These are phyloP conservation scores for Xylaria sp. DNA, from an alignment of 2,329 filamentous ascomycete species.

Conservation along the genomic window DNA sequence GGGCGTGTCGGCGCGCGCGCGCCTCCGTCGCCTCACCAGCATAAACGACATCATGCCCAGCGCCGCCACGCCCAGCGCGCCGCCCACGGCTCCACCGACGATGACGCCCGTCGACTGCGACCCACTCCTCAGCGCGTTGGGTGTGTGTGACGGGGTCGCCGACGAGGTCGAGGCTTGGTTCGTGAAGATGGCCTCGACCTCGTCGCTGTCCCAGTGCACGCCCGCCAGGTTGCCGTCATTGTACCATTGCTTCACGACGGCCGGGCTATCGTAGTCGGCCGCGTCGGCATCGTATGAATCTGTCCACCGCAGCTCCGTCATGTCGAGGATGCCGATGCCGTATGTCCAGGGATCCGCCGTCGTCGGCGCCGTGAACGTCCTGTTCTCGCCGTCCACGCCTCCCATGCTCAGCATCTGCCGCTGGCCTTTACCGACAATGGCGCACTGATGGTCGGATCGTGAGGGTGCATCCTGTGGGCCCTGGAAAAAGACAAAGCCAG, in stretches of 20 bases:
- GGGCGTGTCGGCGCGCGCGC: conserved; percentile 22
- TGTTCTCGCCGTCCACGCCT: conserved; percentile 48
- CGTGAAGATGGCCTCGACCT: conserved; percentile 45
- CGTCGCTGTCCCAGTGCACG: conserved; percentile 45
- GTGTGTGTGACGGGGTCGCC: not conserved
- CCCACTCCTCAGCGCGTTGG: not conserved
- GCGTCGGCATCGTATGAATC: conserved; percentile 52
- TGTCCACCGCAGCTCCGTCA: conserved; percentile 53
- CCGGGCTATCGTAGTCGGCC: conserved; percentile 50
- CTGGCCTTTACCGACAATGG: conserved; percentile 51
- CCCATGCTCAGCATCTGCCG: conserved; percentile 56
- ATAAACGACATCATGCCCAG: conserved; percentile 33
- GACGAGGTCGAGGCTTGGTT: conserved; percentile 16
- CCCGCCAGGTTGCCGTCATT: conserved; percentile 44
- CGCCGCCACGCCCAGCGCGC: conserved; percentile 34
- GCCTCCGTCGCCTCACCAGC: conserved; percentile 31
- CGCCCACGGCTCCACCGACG: conserved; percentile 45
- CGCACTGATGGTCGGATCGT: conserved; percentile 51
- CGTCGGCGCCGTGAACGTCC: conserved; percentile 39
- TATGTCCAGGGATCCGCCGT: conserved; percentile 52
- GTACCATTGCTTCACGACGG: conserved; percentile 52
- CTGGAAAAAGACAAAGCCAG: conserved; percentile 54
- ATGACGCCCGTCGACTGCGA: conserved; percentile 39
- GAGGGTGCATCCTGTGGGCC: conserved; percentile 42
- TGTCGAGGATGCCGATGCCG: conserved; percentile 55